Evolutionary conservation across 2,329 filamentous ascomycete genomes (phyloP).

Genomic region (Pseudogymnoascus sp.): DNA sequence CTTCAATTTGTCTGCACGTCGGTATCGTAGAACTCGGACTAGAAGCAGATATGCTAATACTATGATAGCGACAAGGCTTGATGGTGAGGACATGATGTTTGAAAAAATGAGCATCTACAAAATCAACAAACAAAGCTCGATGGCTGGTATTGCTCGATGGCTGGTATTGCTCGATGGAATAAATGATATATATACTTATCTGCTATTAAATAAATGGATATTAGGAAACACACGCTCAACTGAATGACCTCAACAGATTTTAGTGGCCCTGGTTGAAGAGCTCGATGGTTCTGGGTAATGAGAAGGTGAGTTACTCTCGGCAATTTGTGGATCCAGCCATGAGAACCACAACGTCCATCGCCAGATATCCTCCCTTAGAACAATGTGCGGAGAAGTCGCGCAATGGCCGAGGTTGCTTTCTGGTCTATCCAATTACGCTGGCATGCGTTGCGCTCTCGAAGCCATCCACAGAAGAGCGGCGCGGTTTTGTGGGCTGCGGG

Average conservation of each 20-base stretch:
- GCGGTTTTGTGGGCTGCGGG: background rate
- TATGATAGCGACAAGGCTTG: background rate
- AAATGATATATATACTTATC: background rate
- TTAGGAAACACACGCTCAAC: background rate
- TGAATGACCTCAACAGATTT: background rate
- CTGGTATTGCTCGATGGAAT: background rate
- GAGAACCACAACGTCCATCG: background rate
- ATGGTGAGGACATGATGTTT: background rate
- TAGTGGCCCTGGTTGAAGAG: background rate
- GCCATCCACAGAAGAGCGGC: background rate
- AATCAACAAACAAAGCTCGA: background rate
- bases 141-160: background rate
- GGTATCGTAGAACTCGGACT: slow-evolving; percentile 16
- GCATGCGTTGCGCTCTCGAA: background rate
- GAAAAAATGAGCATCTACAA: background rate
- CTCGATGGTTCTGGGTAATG: background rate
- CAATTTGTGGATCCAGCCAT: background rate
- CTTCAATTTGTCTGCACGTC: slow-evolving; percentile 14
- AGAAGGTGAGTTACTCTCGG: background rate
- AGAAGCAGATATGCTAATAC: slow-evolving; percentile 14
- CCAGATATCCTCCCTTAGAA: background rate
- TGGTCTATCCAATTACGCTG: background rate
- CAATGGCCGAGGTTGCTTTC: background rate
- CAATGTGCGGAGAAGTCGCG: background rate
- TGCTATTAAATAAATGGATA: background rate